Evolutionary conservation across 148 eudicot genomes (phyloP).

Genomic region (Chenopodium berlandieri): DNA sequence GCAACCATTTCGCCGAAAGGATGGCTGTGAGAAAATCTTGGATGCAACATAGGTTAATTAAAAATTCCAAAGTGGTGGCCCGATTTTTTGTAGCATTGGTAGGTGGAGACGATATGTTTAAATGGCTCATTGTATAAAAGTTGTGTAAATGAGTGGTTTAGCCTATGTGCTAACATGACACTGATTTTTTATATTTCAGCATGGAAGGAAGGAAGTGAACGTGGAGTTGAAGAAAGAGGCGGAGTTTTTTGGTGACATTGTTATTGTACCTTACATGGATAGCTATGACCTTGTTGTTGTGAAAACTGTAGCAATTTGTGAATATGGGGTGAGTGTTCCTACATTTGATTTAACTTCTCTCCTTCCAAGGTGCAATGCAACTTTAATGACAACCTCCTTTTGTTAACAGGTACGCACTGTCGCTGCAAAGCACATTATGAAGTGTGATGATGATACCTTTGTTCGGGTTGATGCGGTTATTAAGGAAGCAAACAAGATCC

Average conservation of each 20-base stretch:
- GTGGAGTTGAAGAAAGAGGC: conserved; percentile 82
- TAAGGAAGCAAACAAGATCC: conserved; percentile 55
- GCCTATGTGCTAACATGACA: conserved; percentile 17
- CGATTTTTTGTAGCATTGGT: conserved; percentile 95
- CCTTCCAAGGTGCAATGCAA: not conserved
- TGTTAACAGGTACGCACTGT: conserved; percentile 59
- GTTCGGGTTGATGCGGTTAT: conserved; percentile 74
- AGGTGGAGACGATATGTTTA: conserved; percentile 23
- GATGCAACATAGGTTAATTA: conserved; percentile 83
- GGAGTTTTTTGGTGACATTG: conserved; percentile 78
- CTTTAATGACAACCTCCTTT: not conserved
- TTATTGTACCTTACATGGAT: conserved; percentile 86
- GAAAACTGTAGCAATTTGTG: conserved; percentile 88
- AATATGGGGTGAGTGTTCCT: conserved; percentile 68
- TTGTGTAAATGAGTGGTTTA: not conserved
- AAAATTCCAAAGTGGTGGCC: conserved; percentile 66
- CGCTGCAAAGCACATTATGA: conserved; percentile 84
- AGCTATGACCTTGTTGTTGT: conserved; percentile 87
- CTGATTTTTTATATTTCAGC: conserved; percentile 33
- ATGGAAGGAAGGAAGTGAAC: conserved; percentile 71
- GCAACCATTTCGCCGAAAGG: conserved; percentile 90
- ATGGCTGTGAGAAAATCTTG: conserved; percentile 95
- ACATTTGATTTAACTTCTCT: not conserved
- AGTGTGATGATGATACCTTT: conserved; percentile 95
- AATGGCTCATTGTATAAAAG: not conserved